Percentiles rank a stretch among this genome's conserved stretches.
These are phyloP conservation scores for Hemileia vastatrix DNA, from an alignment of 1,284 basidiomycete genomes.

Conservation along the genomic window DNA sequence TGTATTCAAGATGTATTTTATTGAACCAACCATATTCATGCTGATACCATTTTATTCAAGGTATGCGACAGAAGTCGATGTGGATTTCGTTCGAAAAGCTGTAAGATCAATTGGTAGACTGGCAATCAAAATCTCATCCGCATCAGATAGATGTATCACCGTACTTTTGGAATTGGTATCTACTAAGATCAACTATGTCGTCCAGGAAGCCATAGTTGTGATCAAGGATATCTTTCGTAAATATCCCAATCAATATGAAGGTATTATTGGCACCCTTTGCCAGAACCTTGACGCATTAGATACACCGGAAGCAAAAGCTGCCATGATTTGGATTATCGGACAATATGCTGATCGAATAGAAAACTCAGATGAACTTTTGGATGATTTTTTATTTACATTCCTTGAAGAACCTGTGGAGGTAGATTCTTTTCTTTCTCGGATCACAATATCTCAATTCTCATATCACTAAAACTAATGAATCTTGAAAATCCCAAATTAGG, in stretches of 20 bases:
- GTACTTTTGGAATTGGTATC: conserved; percentile 78
- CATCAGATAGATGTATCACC: conserved; percentile 80
- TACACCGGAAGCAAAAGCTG: conserved; percentile 90
- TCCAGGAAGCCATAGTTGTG: conserved; percentile 94
- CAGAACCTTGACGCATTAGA: conserved; percentile 84
- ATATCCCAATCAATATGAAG: conserved; percentile 93
- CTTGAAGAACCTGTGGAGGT: conserved; percentile 87
- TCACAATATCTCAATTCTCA: not conserved
- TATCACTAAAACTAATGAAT: not conserved
- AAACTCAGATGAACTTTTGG: conserved; percentile 87
- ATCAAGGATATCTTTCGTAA: conserved; percentile 97
- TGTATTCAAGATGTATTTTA: conserved; percentile 36
- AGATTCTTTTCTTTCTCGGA: conserved; percentile 30
- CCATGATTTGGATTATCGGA: conserved; percentile 97
- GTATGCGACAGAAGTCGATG: conserved; percentile 94
- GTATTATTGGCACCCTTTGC: conserved; percentile 83
- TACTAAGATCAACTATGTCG: conserved; percentile 90
- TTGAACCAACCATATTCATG: not conserved
- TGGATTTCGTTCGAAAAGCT: conserved; percentile 95
- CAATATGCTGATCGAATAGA: conserved; percentile 95
- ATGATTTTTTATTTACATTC: conserved; percentile 83
- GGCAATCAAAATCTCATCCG: conserved; percentile 88
- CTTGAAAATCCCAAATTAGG: conserved; percentile 50
- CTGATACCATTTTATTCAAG: conserved; percentile 46
- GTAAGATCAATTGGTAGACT: conserved; percentile 91